Conservation (phyloP, 306 rosid genomes). For the Oxytropis ochrocephala region DNA sequence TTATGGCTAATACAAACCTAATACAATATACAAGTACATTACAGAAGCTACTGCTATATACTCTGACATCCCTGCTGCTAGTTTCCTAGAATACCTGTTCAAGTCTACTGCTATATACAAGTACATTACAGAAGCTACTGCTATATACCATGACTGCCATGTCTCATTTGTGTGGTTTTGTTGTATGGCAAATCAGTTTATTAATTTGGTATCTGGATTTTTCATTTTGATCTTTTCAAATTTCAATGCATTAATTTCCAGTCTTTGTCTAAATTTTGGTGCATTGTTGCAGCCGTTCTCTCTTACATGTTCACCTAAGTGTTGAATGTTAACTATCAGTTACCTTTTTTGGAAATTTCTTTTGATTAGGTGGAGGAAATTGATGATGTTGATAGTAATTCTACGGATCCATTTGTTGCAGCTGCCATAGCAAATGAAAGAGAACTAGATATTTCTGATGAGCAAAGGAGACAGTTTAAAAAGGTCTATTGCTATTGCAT, state of each 20-base stretch:
- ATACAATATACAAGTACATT: neutral
- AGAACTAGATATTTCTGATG: slow-evolving; percentile 75
- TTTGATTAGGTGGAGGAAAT: slow-evolving; percentile 87
- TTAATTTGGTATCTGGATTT: neutral
- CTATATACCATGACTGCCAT: too few relatives aligned
- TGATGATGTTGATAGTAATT: slow-evolving; percentile 77
- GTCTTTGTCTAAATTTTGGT: neutral
- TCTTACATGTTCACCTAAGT: neutral
- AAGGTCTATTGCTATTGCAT: slow-evolving; percentile 47
- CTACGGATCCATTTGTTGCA: slow-evolving; percentile 86
- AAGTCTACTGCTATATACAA: neutral
- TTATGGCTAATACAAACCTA: neutral
- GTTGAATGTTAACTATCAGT: slow-evolving; percentile 2
- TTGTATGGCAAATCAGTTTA: neutral
- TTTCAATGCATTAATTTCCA: neutral
- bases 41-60: neutral
- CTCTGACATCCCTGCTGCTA: neutral
- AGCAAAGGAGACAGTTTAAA: slow-evolving; percentile 65
- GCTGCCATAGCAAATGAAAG: slow-evolving; percentile 84
- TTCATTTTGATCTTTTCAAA: neutral
- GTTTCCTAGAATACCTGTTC: neutral
- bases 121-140: too few relatives aligned
- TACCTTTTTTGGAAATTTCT: neutral
- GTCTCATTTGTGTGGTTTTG: neutral
- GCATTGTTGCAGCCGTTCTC: neutral